Percentiles rank a stretch among this genome's conserved stretches.
These are phyloP conservation scores for Hysterium pulicare DNA, from an alignment of 2,329 filamentous ascomycete species.

Conservation along the genomic window DNA sequence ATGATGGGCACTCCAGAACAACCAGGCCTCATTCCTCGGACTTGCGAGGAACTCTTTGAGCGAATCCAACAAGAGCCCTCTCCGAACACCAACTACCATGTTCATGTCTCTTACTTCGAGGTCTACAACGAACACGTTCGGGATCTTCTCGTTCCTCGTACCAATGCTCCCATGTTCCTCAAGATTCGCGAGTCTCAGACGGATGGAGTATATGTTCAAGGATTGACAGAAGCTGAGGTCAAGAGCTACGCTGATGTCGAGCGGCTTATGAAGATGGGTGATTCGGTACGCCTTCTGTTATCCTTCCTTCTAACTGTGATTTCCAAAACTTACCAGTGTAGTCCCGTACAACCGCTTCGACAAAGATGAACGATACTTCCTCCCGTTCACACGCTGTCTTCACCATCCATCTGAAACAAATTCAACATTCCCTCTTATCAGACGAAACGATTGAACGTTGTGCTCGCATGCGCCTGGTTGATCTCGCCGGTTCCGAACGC, in stretches of 20 bases:
- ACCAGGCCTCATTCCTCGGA: constrained; percentile 88
- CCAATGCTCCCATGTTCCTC: constrained; percentile 81
- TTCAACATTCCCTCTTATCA: constrained; percentile 94
- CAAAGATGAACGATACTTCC: constrained; percentile 99
- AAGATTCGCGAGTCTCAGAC: constrained; percentile 95
- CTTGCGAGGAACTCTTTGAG: constrained; percentile 93
- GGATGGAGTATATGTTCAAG: constrained; percentile 95
- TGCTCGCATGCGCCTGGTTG: constrained; percentile 89
- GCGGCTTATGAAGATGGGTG: constrained; percentile 85
- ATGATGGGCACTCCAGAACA: constrained; percentile 89
- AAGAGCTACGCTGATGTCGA: constrained; percentile 83
- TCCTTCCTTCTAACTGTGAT: neutral
- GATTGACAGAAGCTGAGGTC: constrained; percentile 89
- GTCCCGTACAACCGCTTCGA: constrained; percentile 85
- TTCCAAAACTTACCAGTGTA: no score
- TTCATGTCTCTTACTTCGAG: constrained; percentile 97
- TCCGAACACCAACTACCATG: constrained; percentile 92
- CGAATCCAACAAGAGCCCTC: constrained; percentile 82
- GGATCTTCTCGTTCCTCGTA: constrained; percentile 79
- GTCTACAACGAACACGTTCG: constrained; percentile 99
- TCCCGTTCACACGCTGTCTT: constrained; percentile 96
- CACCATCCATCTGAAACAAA: constrained; percentile 96
- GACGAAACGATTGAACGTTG: constrained; percentile 95
- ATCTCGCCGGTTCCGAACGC: constrained; percentile 90
- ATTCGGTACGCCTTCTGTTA: constrained; percentile 47